Evolutionary conservation across 2,329 filamentous ascomycete species (phyloP), one percentile per base, ranked within the genome.

Genomic region (Penicillium sp.): DNA sequence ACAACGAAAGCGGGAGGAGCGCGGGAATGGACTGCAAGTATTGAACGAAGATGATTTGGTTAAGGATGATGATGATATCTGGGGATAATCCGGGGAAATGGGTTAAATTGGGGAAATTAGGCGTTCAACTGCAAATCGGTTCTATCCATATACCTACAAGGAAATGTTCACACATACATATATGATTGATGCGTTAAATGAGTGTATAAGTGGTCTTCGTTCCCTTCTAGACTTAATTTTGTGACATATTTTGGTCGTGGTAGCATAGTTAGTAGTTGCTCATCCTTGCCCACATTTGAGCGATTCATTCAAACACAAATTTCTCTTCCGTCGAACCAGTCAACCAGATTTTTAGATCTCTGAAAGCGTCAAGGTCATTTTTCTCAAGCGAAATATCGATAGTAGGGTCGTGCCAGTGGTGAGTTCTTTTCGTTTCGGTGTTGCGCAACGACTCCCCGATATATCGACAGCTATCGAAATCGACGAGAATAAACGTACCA

Each of bases 21-120:
- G 71, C 61, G 71, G 75, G 54, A 75, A 75, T 55, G 76, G 76
- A 7, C 62, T 78, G 28, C 71, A 73, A 33, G 78, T 78, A 7
- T 61, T 78, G 44, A 73, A 73, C 22, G 75, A 79, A 54, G 77
- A 79, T 54, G 78, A 80, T 62, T 56, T 77, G 45, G 78, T 80
- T 2, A 71, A 73, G 62, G 73, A 69, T 55, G 76, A 79, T 45
- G 63, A 71, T 37, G 77, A 80, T 50, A 72, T 80, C 62, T 80
- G 78, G 78, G 76, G 74, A 33, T 41, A 33, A 19, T 37, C 16
- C 14, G 22, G 31, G 9, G 30, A 46, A 50, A 42, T 11, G 49
- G n/a, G 19, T 35, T 30, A 41, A 40, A 38, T 38, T 35, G 46
- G 50, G 54, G 54, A 60, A 61, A 63, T 77, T 7, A 19, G 42